Evolutionary conservation across 441 rosid genomes (phyloP), one percentile per base, ranked within the genome.

Genomic region (Brassica hybrid): DNA sequence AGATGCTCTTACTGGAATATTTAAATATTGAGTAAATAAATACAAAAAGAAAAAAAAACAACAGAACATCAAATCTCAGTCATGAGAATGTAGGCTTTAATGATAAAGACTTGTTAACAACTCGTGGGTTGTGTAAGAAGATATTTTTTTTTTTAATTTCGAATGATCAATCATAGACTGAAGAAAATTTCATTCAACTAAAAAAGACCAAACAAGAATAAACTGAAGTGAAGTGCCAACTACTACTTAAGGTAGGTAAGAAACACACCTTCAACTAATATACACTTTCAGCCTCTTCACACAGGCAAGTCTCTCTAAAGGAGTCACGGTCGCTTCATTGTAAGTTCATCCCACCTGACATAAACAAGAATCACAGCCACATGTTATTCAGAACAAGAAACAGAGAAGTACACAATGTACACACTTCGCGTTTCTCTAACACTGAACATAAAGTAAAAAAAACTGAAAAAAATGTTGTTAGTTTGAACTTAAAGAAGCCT

Each of bases 121-220:
- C 76, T 66, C 57, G 12, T 66, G 21, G 10, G 57, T 65, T 81
- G 78, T 21, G 52, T 50, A 41, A 64, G 54, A 54, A 23, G 14
- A 41, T 21, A 48, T 10, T 27, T 30, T 16, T 27, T 45, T 25
- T 4, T 4, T 4, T 4, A 36, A 8, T 45, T 18, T 56, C 27
- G 38, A 12, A n/a, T 23, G 25, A 75, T 71, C 61, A 80, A 71
- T 75, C 74, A 79, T 71, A 58, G 16, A 69, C 7, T 68, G 2
- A 14, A 63, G 18, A 23, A 45, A 30, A 30, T 67, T 23, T 57
- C 52, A 38, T 69, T 54, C 14, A 48, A 52, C 48, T 27, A 58
- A 54, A 45, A 21, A 58, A 56, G 54, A 79, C 86, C 84, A 69
- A 79, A 77, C 69, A 80, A 72, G 34, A 64, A 71, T 85, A 60